Percentiles rank a stretch among this genome's conserved stretches.
These are phyloP conservation scores for Abelmoschus esculentus DNA, from an alignment of 345 rosid genomes.

Conservation along the genomic window DNA sequence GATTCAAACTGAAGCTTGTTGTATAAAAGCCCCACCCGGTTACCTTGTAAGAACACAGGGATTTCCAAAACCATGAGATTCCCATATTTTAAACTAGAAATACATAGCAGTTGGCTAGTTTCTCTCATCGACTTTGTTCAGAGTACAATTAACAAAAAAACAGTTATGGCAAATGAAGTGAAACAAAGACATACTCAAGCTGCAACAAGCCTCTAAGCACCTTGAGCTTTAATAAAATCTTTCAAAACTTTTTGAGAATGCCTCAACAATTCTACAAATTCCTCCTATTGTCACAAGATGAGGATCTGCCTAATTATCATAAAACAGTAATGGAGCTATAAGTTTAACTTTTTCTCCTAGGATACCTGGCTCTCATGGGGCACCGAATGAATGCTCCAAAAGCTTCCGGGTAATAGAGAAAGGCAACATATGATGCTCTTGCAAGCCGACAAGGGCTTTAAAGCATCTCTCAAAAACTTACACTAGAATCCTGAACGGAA, in stretches of 20 bases:
- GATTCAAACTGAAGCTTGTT: not conserved
- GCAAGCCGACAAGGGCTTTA: not conserved
- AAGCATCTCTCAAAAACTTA: not conserved
- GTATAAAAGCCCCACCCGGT: not conserved
- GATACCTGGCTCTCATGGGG: not conserved
- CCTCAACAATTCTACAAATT: slow-evolving; percentile 11
- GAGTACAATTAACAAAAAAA: not conserved
- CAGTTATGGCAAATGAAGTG: not conserved
- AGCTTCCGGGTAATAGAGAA: not conserved
- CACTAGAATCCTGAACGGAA: not conserved
- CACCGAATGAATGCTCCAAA: slow-evolving; percentile 11
- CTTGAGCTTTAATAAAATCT: not conserved
- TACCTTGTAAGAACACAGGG: not conserved
- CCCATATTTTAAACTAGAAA: not conserved
- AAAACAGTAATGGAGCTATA: slow-evolving; percentile 7
- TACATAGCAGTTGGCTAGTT: not conserved
- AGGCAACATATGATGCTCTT: not conserved
- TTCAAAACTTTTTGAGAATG: not conserved
- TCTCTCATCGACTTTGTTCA: not conserved
- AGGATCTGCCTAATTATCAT: not conserved
- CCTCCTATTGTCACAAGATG: not conserved
- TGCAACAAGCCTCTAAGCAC: not conserved
- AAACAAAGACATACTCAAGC: not conserved
- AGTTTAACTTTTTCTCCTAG: not conserved
- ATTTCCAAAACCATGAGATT: not conserved